phyloP scores from a whole-genome alignment of 2,329 filamentous ascomycete genomes.

The Fusarium verticillioides region DNA sequence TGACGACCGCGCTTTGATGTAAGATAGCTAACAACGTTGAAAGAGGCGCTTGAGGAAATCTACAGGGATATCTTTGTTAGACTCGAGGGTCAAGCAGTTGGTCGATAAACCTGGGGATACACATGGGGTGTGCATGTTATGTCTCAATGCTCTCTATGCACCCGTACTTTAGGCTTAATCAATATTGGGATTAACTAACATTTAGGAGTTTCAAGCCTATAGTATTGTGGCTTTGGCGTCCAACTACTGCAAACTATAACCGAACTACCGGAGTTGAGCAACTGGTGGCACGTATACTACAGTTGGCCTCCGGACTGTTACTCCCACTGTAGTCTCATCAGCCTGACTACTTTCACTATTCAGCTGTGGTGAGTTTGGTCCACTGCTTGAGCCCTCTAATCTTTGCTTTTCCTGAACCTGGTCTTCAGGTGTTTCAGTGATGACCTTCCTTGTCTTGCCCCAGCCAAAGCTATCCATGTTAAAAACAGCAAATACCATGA shows the following conservation, averaged over 20 bases:
- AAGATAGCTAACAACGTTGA: background rate
- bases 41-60: background rate
- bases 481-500: slow-evolving; percentile 43
- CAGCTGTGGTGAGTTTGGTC: background rate
- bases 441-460: slow-evolving; percentile 42
- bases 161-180: background rate
- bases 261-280: background rate
- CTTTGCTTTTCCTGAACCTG: slow-evolving; percentile 9
- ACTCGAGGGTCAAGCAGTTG: no score
- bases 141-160: background rate
- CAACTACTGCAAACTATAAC: background rate
- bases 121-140: background rate
- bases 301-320: background rate
- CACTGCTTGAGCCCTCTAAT: background rate
- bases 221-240: background rate
- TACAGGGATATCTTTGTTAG: background rate
- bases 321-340: background rate
- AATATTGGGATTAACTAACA: background rate
- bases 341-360: background rate
- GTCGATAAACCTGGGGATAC: background rate
- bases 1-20: background rate
- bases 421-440: slow-evolving; percentile 16
- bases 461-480: slow-evolving; percentile 46
- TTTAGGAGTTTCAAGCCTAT: background rate
- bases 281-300: slow-evolving; percentile 17